Evolutionary conservation across 192 early-diverging fungal species (phyloP).

Genomic region (Chytriomyces hyalinus): DNA sequence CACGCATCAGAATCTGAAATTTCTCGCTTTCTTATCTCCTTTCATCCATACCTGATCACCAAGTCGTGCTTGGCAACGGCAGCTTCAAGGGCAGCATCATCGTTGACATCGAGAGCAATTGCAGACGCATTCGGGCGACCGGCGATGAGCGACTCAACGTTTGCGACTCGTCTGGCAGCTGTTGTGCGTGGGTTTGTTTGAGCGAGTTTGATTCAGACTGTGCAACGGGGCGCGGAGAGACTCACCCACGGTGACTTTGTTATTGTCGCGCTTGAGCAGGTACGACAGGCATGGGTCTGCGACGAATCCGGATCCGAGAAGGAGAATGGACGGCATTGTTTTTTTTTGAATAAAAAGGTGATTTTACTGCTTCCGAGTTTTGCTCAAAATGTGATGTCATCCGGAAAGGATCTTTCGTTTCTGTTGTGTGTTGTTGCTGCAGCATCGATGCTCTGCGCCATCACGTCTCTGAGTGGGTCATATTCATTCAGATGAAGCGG

Average conservation of each 20-base stretch:
- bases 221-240: neutral
- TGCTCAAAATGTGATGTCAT: no score
- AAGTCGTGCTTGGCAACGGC: conserved; percentile 60
- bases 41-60: conserved; percentile 52
- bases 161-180: conserved; percentile 79
- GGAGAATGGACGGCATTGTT: conserved; percentile 62
- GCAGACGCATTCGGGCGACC: conserved; percentile 45
- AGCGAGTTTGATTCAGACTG: neutral
- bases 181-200: neutral
- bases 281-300: conserved; percentile 94
- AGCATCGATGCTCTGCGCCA: no score
- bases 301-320: conserved; percentile 97
- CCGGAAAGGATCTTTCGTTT: no score
- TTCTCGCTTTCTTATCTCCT: conserved; percentile 6
- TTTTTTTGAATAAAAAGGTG: no score
- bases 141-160: conserved; percentile 71
- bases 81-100: conserved; percentile 54
- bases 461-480: neutral
- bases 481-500: neutral
- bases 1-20: neutral
- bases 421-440: no score
- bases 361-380: no score
- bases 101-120: conserved; percentile 59
- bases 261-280: conserved; percentile 86
- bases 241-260: conserved; percentile 86